phyloP scores from a whole-genome alignment of 352 stramenopile species.

The Pythium pectinolyticum region DNA sequence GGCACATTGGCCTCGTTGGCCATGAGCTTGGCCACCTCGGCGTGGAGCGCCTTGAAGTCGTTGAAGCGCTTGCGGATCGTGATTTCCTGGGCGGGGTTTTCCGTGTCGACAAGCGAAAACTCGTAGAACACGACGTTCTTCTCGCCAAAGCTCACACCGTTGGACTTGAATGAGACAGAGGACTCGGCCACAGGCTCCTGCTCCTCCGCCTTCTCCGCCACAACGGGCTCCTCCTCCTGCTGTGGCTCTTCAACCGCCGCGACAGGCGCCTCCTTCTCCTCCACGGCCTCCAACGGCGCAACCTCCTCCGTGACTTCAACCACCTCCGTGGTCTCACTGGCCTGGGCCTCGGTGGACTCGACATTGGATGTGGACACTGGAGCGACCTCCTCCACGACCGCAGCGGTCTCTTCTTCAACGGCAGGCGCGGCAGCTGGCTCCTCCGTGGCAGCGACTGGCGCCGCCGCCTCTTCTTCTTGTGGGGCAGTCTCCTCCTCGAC shows the following conservation, averaged over 20 bases:
- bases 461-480: neutral
- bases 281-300: too few relatives aligned
- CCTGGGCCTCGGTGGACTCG: conserved; percentile 7
- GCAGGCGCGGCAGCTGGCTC: conserved; percentile 1
- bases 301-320: conserved; percentile 6
- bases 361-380: conserved; percentile 13
- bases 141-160: conserved; percentile 48
- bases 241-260: too few relatives aligned
- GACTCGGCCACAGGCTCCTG: conserved; percentile 18
- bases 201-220: conserved; percentile 13
- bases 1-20: conserved; percentile 56
- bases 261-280: conserved; percentile 22
- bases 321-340: conserved; percentile 22
- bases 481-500: conserved; percentile 11
- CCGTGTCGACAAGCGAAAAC: conserved; percentile 44
- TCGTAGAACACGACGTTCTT: conserved; percentile 65
- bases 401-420: neutral
- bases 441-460: neutral
- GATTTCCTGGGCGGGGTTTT: conserved; percentile 43
- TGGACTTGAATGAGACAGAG: conserved; percentile 39
- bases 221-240: conserved; percentile 23
- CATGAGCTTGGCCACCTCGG: conserved; percentile 52
- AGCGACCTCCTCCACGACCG: conserved; percentile 5
- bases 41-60: conserved; percentile 72
- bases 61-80: conserved; percentile 72